Evolutionary conservation across 352 stramenopile species (phyloP), one percentile per base, ranked within the genome.

Genomic region (Aphanomyces euteiches): DNA sequence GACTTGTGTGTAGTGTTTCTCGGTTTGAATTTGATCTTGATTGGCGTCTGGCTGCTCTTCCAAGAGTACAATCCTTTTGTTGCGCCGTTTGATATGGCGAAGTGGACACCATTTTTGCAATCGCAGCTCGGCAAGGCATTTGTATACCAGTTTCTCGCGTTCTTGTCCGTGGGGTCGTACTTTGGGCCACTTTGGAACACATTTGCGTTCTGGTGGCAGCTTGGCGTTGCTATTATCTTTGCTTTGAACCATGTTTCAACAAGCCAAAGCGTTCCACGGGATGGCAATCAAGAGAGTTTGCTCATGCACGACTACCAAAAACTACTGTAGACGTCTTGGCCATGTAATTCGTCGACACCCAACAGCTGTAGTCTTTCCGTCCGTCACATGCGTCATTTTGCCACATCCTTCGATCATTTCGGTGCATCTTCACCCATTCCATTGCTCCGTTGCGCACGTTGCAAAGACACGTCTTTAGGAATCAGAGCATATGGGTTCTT

Each of bases 301-400:
- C 47, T 70, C 17, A 34, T 63, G n/a, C 64, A 63, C n/a, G 63
- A 69, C 50, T 58, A 69, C 39, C 64, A 70, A 41, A 70, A 50
- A 36, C 47, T 70, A n/a, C n/a, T n/a, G n/a, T n/a, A 7, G 48
- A 70, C n/a, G 47, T 61, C 47, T 50, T 63, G 36, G 64, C 64
- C 15, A 61, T 70, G 48, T 63, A 70, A 61, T 12, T 61, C 19
- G 3, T 28, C 7, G 3, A 37, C 41, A 61, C 19, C 19, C 36
- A 2, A 10, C 50, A 58, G 10, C 17, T 58, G 15, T 58, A 7
- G 19, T 28, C 15, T 19, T 53, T 53, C 45, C 45, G n/a, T 53
- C 45, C 45, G n/a, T n/a, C 45, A 28, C 28, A 28, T 28, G 28
- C 0, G 28, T 28, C 28, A 28, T 28, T 28, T 28, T 28, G 28